Conservation (phyloP, 148 eudicot genomes). For the Vaccinium myrtillus region DNA sequence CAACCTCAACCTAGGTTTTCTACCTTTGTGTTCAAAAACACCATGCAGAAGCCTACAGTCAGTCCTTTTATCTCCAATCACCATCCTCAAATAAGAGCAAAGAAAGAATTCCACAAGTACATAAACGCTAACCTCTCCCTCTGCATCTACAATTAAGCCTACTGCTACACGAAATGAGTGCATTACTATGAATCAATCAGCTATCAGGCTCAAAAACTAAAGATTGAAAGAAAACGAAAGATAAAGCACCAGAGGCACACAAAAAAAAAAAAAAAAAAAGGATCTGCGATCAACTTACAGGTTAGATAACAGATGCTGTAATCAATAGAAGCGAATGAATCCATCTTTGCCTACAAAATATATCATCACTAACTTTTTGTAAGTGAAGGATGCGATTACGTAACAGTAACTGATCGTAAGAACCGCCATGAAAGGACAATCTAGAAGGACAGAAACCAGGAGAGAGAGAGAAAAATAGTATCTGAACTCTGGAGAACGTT, state of each 20-base stretch:
- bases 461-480: background rate
- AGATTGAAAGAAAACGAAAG: background rate
- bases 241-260: background rate
- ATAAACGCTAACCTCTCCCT: background rate
- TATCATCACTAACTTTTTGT: too few relatives aligned
- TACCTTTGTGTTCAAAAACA: background rate
- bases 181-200: background rate
- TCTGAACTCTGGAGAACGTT: conserved; percentile 5
- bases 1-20: background rate
- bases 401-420: background rate
- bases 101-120: background rate
- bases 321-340: background rate
- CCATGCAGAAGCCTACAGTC: background rate
- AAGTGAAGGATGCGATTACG: background rate
- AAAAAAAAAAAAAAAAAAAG: too few relatives aligned
- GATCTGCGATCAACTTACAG: background rate
- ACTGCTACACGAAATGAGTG: background rate
- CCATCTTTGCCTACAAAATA: background rate
- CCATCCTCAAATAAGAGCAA: background rate
- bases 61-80: background rate
- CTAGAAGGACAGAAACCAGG: background rate
- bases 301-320: background rate
- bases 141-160: background rate
- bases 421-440: background rate
- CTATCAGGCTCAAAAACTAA: background rate